These are phyloP conservation scores for Ascochyta lentis DNA, from an alignment of 2,329 filamentous ascomycete species.

Conservation along the genomic window DNA sequence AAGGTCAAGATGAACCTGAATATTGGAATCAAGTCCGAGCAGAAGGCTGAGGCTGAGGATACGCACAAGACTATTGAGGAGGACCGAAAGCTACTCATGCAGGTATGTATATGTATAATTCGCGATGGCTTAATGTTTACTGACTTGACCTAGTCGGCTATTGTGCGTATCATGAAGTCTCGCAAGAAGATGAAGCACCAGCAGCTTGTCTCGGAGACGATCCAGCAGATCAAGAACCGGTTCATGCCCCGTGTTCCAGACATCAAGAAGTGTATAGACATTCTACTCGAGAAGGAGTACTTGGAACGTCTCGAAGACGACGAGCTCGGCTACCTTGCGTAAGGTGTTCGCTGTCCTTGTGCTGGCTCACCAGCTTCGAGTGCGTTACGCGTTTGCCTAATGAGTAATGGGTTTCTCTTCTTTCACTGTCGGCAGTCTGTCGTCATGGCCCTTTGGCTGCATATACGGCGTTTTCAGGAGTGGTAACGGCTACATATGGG, in stretches of 20 bases:
- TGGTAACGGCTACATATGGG: slow-evolving; percentile 1
- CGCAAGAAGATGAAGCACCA: slow-evolving; percentile 99
- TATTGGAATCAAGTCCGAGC: slow-evolving; percentile 90
- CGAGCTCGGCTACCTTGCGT: slow-evolving; percentile 92
- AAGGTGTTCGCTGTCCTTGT: slow-evolving; percentile 30
- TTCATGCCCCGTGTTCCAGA: slow-evolving; percentile 93
- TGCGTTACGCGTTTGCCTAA: slow-evolving; percentile 10
- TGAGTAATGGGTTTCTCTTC: slow-evolving; percentile 8
- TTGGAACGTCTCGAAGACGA: slow-evolving; percentile 94
- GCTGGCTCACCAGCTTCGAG: slow-evolving; percentile 5
- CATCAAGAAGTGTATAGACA: slow-evolving; percentile 99
- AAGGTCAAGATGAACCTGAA: slow-evolving; percentile 98
- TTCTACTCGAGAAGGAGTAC: slow-evolving; percentile 98
- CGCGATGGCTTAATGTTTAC: slow-evolving; percentile 7
- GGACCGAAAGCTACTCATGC: slow-evolving; percentile 92
- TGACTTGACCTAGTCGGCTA: slow-evolving; percentile 75
- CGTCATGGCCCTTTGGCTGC: slow-evolving; percentile 14
- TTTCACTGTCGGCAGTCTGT: slow-evolving; percentile 9
- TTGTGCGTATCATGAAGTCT: slow-evolving; percentile 99
- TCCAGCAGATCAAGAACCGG: slow-evolving; percentile 89
- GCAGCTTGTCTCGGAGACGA: slow-evolving; percentile 92
- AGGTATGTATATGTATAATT: slow-evolving; percentile 67
- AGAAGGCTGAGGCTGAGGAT: slow-evolving; percentile 94
- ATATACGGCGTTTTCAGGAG: slow-evolving; percentile 15
- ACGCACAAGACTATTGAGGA: slow-evolving; percentile 99